These are phyloP conservation scores for Nemania sp. DNA, from an alignment of 2,329 filamentous ascomycete species.

Conservation along the genomic window DNA sequence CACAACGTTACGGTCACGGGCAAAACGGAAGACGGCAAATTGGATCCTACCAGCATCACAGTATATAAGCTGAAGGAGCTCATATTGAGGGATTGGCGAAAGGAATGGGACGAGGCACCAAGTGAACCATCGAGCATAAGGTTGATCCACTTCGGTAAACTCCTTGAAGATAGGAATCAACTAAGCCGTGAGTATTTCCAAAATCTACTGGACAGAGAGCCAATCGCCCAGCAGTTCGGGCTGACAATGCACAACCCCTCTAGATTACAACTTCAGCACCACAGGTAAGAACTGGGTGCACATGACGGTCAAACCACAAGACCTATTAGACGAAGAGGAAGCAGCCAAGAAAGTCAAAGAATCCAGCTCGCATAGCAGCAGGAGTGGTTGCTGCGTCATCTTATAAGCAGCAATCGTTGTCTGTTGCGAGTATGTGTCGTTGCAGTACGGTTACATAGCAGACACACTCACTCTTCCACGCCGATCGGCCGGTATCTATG, in stretches of 20 bases:
- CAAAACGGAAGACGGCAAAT: slow-evolving; percentile 57
- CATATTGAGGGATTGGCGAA: slow-evolving; percentile 89
- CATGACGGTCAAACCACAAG: slow-evolving; percentile 77
- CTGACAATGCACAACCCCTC: slow-evolving; percentile 3
- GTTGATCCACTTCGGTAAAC: slow-evolving; percentile 87
- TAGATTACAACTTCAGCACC: slow-evolving; percentile 69
- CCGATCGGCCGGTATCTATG: not conserved
- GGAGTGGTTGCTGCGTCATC: slow-evolving; percentile 41
- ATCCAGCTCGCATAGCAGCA: slow-evolving; percentile 31
- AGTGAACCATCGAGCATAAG: slow-evolving; percentile 87
- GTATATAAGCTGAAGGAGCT: slow-evolving; percentile 93
- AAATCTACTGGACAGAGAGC: not conserved
- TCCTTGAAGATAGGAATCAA: slow-evolving; percentile 85
- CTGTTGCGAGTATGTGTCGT: not conserved
- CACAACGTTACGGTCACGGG: slow-evolving; percentile 77
- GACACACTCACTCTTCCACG: no score
- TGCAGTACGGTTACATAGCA: no score
- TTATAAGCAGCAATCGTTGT: slow-evolving; percentile 31
- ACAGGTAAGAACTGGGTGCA: slow-evolving; percentile 71
- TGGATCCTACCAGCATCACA: slow-evolving; percentile 86
- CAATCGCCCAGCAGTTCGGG: not conserved
- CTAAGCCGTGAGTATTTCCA: slow-evolving; percentile 69
- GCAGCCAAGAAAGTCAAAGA: slow-evolving; percentile 63
- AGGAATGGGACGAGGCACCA: slow-evolving; percentile 87
- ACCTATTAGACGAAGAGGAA: slow-evolving; percentile 70